Conservation (phyloP, 1,284 basidiomycete genomes). For the Ustilago shanxiensis region DNA sequence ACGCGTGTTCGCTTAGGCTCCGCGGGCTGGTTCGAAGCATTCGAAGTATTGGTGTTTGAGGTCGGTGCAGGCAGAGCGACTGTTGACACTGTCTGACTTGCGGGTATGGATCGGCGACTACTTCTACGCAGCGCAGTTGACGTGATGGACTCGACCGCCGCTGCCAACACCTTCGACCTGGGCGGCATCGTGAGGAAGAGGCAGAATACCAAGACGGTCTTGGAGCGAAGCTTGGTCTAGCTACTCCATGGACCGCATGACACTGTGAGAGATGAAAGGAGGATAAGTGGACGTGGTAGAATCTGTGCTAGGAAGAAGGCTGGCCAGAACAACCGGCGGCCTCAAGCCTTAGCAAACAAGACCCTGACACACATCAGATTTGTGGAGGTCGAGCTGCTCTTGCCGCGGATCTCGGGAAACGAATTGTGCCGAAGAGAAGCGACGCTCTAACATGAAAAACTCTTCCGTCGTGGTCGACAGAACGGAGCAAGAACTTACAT, state of each 20-base stretch:
- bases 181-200: slow-evolving; percentile 17
- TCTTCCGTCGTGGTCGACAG: not conserved
- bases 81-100: not conserved
- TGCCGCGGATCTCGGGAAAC: slow-evolving; percentile 1
- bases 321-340: not conserved
- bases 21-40: not conserved
- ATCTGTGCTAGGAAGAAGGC: not conserved
- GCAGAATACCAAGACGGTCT: too few species aligned
- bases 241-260: not conserved
- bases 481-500: not conserved
- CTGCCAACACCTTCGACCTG: slow-evolving; percentile 18
- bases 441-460: not conserved
- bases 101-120: slow-evolving; percentile 19
- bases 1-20: slow-evolving; percentile 12
- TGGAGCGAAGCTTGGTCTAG: not conserved
- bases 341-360: not conserved
- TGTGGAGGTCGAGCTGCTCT: not conserved
- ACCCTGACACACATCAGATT: not conserved
- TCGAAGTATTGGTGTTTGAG: not conserved
- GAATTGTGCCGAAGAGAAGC: not conserved
- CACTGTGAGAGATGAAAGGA: not conserved
- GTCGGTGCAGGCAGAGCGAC: not conserved
- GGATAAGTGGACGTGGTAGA: not conserved
- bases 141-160: slow-evolving; percentile 8
- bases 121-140: slow-evolving; percentile 23